Evolutionary conservation across 73 alveolate species (phyloP).

Genomic region (Blepharisma stoltei): DNA sequence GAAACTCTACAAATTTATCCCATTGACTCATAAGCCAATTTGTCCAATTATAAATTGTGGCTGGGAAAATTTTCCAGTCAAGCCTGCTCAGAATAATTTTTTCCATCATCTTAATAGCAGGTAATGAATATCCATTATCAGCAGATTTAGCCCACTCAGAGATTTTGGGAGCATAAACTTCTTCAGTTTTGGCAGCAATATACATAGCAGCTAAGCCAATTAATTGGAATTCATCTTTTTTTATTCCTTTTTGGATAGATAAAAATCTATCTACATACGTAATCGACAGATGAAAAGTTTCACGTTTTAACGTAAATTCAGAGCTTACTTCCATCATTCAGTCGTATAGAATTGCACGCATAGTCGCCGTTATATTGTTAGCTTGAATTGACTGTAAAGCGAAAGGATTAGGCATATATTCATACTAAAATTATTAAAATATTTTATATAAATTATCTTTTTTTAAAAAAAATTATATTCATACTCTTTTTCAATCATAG

Average conservation of each 20-base stretch:
- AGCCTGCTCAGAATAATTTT: conserved; percentile 25
- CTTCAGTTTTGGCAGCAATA: conserved; percentile 91
- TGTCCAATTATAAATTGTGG: conserved; percentile 43
- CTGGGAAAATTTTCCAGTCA: conserved; percentile 39
- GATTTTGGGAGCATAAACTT: conserved; percentile 69
- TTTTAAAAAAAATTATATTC: too few relatives aligned
- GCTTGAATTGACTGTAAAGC: conserved; percentile 24
- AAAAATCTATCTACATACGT: conserved; percentile 74
- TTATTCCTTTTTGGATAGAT: conserved; percentile 48
- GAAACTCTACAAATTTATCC: conserved; percentile 35
- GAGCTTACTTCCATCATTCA: conserved; percentile 96
- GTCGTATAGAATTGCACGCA: conserved; percentile 87
- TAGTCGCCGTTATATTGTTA: conserved; percentile 52
- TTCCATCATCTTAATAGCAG: conserved; percentile 41
- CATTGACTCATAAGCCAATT: conserved; percentile 47
- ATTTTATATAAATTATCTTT: too few relatives aligned
- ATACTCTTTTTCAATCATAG: too few relatives aligned
- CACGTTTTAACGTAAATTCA: conserved; percentile 81
- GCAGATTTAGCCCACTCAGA: conserved; percentile 64
- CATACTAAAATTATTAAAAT: too few relatives aligned
- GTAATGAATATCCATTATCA: conserved; percentile 60
- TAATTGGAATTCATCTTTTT: conserved; percentile 69
- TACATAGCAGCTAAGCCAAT: conserved; percentile 82
- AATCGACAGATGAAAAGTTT: conserved; percentile 81
- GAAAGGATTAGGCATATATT: conserved; percentile 23